Evolutionary conservation across 257 asterid genomes (phyloP).

Genomic region (Prunella vulgaris): DNA sequence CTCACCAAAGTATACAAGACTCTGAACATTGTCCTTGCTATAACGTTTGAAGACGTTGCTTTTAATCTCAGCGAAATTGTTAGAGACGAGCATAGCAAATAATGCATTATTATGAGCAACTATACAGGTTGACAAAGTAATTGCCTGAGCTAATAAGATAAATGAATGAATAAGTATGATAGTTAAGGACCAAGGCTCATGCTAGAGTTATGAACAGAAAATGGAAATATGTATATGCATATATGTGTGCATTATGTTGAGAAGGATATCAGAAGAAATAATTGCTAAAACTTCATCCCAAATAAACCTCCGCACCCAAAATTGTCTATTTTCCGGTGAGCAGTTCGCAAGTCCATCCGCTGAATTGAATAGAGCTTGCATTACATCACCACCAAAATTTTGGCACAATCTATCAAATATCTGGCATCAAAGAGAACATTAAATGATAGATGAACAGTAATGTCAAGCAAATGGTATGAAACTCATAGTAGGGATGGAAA

Average conservation of each 20-base stretch:
- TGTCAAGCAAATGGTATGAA: constrained; percentile 10
- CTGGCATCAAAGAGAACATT: constrained; percentile 42
- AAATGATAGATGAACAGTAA: constrained; percentile 5
- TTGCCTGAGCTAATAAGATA: constrained; percentile 93
- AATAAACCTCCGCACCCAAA: constrained; percentile 66
- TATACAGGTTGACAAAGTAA: constrained; percentile 89
- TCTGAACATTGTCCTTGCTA: constrained; percentile 88
- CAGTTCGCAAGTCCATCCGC: constrained; percentile 87
- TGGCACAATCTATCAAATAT: constrained; percentile 92
- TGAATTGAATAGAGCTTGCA: constrained; percentile 83
- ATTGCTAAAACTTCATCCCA: constrained; percentile 75
- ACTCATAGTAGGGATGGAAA: not conserved
- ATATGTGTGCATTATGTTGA: constrained; percentile 3
- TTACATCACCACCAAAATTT: constrained; percentile 93
- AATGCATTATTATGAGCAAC: constrained; percentile 96
- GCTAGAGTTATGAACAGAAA: constrained; percentile 11
- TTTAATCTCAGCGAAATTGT: constrained; percentile 95
- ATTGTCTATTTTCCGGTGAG: constrained; percentile 54
- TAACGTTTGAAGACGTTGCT: constrained; percentile 91
- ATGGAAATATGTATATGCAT: not conserved
- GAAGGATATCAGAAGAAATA: constrained; percentile 91
- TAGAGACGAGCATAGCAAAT: constrained; percentile 91
- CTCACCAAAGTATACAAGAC: constrained; percentile 86
- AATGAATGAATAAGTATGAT: constrained; percentile 79
- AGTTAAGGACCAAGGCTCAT: constrained; percentile 53